These are phyloP conservation scores for Sarcocystis neurona DNA, from an alignment of 169 alveolate species.

Conservation along the genomic window DNA sequence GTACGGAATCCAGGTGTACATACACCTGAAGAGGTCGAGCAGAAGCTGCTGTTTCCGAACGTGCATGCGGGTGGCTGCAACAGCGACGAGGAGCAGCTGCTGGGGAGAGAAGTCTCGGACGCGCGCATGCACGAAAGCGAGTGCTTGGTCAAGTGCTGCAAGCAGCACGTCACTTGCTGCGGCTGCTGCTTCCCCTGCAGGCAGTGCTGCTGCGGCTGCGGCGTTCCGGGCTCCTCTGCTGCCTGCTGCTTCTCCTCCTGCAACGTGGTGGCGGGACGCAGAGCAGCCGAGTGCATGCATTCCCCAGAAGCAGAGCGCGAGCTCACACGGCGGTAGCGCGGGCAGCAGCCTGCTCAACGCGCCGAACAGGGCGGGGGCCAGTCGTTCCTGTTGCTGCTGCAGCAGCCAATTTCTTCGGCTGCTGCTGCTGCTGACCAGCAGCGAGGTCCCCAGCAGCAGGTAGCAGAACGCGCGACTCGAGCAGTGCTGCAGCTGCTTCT, in stretches of 20 bases:
- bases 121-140: no score
- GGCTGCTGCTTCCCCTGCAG: no score
- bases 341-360: neutral
- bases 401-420: no score
- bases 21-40: neutral
- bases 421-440: no score
- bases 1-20: neutral
- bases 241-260: neutral
- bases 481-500: neutral
- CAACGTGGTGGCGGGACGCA: neutral
- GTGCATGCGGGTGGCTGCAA: neutral
- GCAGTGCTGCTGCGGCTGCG: neutral
- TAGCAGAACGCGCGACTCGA: neutral
- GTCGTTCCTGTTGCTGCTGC: no score
- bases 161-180: no score
- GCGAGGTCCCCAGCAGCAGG: neutral
- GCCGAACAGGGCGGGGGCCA: neutral
- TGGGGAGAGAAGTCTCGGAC: neutral
- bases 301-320: neutral
- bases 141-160: no score
- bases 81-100: neutral
- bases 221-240: neutral
- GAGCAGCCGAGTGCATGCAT: constrained; percentile 2
- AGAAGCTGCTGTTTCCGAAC: neutral
- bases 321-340: neutral